Base-by-base conservation (phyloP, 192 early-diverging fungal species). In the Dimargaris xerosporica region DNA sequence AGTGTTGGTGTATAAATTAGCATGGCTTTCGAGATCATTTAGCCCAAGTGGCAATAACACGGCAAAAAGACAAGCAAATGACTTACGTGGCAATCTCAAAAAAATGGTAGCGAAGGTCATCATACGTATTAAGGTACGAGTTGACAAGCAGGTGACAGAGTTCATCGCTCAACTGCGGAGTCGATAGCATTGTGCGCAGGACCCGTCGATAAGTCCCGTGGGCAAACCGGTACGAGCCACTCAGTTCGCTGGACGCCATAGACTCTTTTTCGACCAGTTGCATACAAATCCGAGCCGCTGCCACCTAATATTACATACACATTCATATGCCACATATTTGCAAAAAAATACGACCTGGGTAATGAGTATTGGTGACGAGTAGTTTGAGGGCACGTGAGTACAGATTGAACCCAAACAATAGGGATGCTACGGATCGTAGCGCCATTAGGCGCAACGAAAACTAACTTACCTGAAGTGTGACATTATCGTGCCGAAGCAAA, bases 101-200 rank as follows among this genome's bases (percentile, higher is more conserved):
- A 67, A 92, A 93, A 69, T 91, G 90, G 64, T 81, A 80, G 65
- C 89, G 78, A 46, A 94, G 68, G 66, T 98, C 95, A 65, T 90
- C 90, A 70, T 89, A 93, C 10, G 69, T 66, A 68, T 86, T 87
- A 42, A 93, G 63, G 60, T 85, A 83, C 44, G 83, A 82, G 52
- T 85, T 82, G 1, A 83, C 71, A 26, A 93, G 71, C 60, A 79
- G 73, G 15, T 75, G 78, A 47, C 79, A 54, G 39, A 95, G 55
- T 13, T 78, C 83, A 26, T 85, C 76, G 43, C 68, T 81, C 31
- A 85, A 77, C 44, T 82, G 76, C 43, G 67, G 45, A 67, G 74
- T 80, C 52, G 70, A 67, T 45, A 93, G 63, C 0, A 89, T 63
- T 0, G 74, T 62, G 10, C 84, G 73, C 0, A 88, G 68, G 7